phyloP scores from a whole-genome alignment of 225 moss, liverwort and hornwort species.

The Antitrichia curtipendula region DNA sequence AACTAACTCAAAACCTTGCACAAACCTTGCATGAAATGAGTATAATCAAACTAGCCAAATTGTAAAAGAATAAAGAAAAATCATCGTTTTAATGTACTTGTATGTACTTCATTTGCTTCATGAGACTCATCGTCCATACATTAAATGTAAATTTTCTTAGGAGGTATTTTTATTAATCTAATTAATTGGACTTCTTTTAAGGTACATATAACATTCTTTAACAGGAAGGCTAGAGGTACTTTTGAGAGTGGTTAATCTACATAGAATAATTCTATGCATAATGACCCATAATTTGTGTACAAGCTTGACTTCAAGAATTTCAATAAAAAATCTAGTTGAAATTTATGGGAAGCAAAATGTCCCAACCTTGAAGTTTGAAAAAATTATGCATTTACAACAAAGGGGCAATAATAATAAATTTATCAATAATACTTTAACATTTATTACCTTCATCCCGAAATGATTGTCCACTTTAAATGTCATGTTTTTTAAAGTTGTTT shows the following conservation, averaged over 20 bases:
- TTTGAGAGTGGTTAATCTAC: fast-evolving
- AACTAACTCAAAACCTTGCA: background rate
- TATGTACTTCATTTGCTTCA: background rate
- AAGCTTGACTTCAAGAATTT: background rate
- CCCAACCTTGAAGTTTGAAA: background rate
- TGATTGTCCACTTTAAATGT: too few species aligned
- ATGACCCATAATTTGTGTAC: background rate
- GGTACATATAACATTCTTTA: background rate
- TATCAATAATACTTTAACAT: background rate
- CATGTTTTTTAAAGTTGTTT: too few species aligned
- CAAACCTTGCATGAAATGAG: background rate
- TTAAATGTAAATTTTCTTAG: background rate
- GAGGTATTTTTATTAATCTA: background rate
- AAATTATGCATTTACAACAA: background rate
- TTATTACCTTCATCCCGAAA: too few species aligned
- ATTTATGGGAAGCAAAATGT: background rate
- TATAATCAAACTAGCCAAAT: background rate
- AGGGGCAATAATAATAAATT: background rate
- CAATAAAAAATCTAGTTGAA: background rate
- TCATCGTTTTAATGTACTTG: background rate
- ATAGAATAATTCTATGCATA: background rate
- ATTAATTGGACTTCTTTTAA: background rate
- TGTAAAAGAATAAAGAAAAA: background rate
- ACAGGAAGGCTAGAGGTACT: background rate
- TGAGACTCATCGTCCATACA: background rate